Percentiles rank a stretch among this genome's conserved stretches.
Evolutionary conservation across 1,139 yeast species (phyloP).

Genomic region (Kodamaea alishanica): DNA sequence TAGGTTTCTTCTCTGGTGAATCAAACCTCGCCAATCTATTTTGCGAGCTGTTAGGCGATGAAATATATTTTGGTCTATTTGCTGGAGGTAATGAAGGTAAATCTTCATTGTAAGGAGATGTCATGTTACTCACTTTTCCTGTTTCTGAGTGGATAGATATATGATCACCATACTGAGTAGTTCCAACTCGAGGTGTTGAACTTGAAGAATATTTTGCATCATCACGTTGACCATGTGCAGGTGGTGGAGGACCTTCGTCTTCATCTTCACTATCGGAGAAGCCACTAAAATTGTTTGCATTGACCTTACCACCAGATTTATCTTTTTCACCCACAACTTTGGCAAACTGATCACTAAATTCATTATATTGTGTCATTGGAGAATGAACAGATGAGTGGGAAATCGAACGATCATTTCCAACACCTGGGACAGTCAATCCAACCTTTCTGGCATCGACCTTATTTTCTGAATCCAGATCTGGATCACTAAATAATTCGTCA

Average conservation of each 20-base stretch:
- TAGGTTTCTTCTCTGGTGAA: constrained; percentile 7
- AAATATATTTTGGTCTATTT: constrained; percentile 31
- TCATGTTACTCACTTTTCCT: constrained; percentile 20
- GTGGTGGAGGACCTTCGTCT: constrained; percentile 18
- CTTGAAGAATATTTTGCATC: constrained; percentile 11
- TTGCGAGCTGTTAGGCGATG: constrained; percentile 36
- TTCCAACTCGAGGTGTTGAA: constrained; percentile 14
- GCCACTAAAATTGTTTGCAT: constrained; percentile 11
- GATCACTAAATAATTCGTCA: constrained; percentile 37
- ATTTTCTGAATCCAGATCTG: constrained; percentile 24
- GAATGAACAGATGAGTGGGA: constrained; percentile 42
- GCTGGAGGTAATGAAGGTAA: constrained; percentile 13
- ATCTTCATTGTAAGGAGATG: constrained; percentile 21
- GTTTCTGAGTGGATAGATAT: constrained; percentile 28
- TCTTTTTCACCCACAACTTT: constrained; percentile 15
- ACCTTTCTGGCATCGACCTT: constrained; percentile 27
- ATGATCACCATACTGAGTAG: constrained; percentile 14
- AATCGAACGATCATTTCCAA: constrained; percentile 24
- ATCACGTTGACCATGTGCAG: constrained; percentile 11
- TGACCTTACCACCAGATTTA: constrained; percentile 2
- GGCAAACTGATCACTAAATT: constrained; percentile 47
- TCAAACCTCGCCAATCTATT: constrained; percentile 22
- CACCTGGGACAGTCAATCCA: constrained; percentile 29
- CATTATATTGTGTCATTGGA: constrained; percentile 53
- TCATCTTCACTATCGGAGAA: constrained; percentile 16